A percentile compares a stretch with the other conserved stretches of the same genome.
These are phyloP conservation scores for Shiraia sp. DNA, from an alignment of 2,329 filamentous ascomycete species.

Conservation along the genomic window DNA sequence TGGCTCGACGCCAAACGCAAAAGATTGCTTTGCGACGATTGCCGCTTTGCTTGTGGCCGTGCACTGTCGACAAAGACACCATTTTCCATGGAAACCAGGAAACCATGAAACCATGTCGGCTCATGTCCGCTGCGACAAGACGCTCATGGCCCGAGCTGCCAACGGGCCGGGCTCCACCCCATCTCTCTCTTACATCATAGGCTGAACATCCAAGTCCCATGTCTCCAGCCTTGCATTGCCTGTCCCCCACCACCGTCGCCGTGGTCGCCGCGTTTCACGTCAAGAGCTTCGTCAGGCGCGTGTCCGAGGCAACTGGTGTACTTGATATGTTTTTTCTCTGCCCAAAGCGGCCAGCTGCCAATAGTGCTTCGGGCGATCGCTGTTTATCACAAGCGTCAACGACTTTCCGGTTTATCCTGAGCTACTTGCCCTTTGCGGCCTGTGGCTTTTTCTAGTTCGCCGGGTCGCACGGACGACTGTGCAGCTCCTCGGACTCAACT, in stretches of 20 bases:
- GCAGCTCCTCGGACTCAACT: slow-evolving; percentile 3
- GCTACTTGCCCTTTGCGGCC: slow-evolving; percentile 7
- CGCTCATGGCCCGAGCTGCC: neutral
- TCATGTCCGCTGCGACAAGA: too few species aligned
- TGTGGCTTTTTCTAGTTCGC: slow-evolving; percentile 4
- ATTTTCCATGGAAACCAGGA: slow-evolving; percentile 32
- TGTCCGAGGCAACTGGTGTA: too few species aligned
- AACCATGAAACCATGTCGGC: slow-evolving; percentile 12
- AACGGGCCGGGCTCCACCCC: slow-evolving; percentile 32
- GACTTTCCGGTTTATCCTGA: slow-evolving; percentile 11
- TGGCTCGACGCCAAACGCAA: slow-evolving; percentile 12
- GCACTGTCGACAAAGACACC: slow-evolving; percentile 9
- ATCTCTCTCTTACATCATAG: slow-evolving; percentile 13
- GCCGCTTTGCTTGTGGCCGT: slow-evolving; percentile 20
- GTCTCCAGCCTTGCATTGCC: slow-evolving; percentile 23
- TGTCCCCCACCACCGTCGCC: slow-evolving; percentile 2
- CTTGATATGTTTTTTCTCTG: too few species aligned
- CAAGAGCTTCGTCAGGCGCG: neutral
- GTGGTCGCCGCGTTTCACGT: slow-evolving; percentile 21
- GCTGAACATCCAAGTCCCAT: slow-evolving; percentile 12
- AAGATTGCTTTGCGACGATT: slow-evolving; percentile 3
- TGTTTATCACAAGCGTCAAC: slow-evolving; percentile 13
- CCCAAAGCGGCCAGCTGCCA: slow-evolving; percentile 1
- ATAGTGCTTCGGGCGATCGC: slow-evolving; percentile 3
- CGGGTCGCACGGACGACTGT: slow-evolving; percentile 3